These are phyloP conservation scores for Aspergillus sp. DNA, from an alignment of 2,329 filamentous ascomycete species.

Conservation along the genomic window DNA sequence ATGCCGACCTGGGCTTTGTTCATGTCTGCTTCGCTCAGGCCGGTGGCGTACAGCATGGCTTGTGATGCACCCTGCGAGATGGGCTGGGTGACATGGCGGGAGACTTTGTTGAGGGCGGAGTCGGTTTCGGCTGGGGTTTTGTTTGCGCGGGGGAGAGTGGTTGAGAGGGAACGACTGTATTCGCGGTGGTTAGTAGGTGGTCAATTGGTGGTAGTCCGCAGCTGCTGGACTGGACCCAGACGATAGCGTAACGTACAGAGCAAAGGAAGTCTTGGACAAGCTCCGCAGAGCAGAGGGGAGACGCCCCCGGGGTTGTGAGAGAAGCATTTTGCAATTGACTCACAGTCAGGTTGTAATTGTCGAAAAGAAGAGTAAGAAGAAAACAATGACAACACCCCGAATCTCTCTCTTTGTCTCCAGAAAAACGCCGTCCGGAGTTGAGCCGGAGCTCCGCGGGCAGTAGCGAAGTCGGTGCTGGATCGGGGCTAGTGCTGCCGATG, in stretches of 20 bases:
- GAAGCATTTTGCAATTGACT: constrained; percentile 17
- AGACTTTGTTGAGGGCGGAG: constrained; percentile 70
- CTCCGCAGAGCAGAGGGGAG: constrained; percentile 22
- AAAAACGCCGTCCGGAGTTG: constrained; percentile 1
- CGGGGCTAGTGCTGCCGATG: constrained; percentile 6
- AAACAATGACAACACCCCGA: neutral
- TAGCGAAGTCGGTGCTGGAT: constrained; percentile 14
- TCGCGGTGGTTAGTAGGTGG: neutral
- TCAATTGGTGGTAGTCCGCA: neutral
- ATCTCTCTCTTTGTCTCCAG: neutral
- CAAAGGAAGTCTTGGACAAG: constrained; percentile 8
- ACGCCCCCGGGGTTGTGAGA: constrained; percentile 23
- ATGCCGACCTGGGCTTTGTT: constrained; percentile 97
- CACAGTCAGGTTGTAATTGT: neutral
- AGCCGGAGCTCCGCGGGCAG: constrained; percentile 4
- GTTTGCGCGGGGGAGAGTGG: constrained; percentile 42
- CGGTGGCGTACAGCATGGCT: constrained; percentile 97
- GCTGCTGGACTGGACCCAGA: too few relatives aligned
- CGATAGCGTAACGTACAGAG: constrained; percentile 1
- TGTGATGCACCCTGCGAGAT: constrained; percentile 98
- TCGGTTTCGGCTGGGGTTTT: constrained; percentile 40
- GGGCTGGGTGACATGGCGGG: constrained; percentile 80
- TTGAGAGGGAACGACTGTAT: constrained; percentile 30
- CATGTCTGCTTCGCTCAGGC: constrained; percentile 78
- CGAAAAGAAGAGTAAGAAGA: constrained; percentile 1